Evolutionary conservation across 129 eudicot genomes (phyloP), one percentile per base, ranked within the genome.

Genomic region (Pulicaria dysenterica): DNA sequence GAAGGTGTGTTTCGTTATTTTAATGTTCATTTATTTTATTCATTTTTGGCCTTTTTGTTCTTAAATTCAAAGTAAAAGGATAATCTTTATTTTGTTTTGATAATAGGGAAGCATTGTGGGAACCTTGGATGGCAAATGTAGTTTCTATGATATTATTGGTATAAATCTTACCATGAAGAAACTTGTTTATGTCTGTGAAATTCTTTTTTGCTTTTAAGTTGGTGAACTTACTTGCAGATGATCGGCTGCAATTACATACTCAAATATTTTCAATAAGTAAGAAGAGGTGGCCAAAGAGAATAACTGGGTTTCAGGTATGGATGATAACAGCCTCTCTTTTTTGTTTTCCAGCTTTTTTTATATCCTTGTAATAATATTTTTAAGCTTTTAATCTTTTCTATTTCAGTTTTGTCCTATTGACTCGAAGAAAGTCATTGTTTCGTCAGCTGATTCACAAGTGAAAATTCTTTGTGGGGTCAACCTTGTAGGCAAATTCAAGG

Each of bases 261-360:
- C 86, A 85, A 70, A 81, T 87, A 64, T 83, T 64, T 45, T 77
- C 82, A 16, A 38, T 73, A 74, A 90, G 90, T 56, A 92, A 92
- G 77, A 91, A 83, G 86, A 92, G 83, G 70, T 73, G 81, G 54
- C 69, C 92, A 60, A 92, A 89, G 80, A 79, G 95, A 73, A 84
- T 92, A 75, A 92, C 95, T 54, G 98, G 96, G 73, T 89, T 92
- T 69, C 91, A 92, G 96, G 97, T 92, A 75, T 16, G 6, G 4
- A 59, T 64, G 5, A 0, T 41, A 53, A 41, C 3, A 55, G 16
- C 63, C 48, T 0, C 31, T 24, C 19, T 77, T 9, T n/a, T 55
- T 45, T 77, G 6, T 67, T n/a, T 16, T 34, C 46, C 8, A 3
- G n/a, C 11, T 42, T 37, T 77, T 64, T 68, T 38, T 67, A 6